Evolutionary conservation across 1,139 yeast species (phyloP).

Genomic region (Geotrichum carabidarum): DNA sequence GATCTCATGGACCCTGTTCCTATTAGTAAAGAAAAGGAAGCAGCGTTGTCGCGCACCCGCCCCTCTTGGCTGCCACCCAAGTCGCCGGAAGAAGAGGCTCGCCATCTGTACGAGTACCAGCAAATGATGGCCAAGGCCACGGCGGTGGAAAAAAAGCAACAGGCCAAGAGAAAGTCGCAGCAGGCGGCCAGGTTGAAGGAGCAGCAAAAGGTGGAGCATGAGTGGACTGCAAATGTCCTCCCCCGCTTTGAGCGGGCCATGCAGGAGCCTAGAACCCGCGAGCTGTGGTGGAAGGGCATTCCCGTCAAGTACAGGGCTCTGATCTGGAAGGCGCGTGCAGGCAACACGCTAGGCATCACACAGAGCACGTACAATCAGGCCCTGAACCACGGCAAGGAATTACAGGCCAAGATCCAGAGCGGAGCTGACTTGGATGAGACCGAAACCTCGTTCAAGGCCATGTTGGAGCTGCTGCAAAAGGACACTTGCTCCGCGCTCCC

Average conservation of each 20-base stretch:
- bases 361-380: conserved; percentile 25
- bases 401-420: conserved; percentile 19
- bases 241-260: conserved; percentile 37
- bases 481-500: conserved; percentile 43
- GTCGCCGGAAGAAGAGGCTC: conserved; percentile 47
- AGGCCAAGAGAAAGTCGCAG: conserved; percentile 31
- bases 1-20: conserved; percentile 24
- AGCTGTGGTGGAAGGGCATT: conserved; percentile 65
- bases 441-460: background rate
- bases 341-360: conserved; percentile 36
- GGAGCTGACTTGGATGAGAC: background rate
- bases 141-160: conserved; percentile 25
- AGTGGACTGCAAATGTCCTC: conserved; percentile 47
- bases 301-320: conserved; percentile 46
- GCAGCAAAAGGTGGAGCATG: conserved; percentile 30
- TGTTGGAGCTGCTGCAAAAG: conserved; percentile 25
- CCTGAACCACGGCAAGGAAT: conserved; percentile 26
- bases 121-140: conserved; percentile 47
- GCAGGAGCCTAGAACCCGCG: conserved; percentile 43
- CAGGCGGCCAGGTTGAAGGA: conserved; percentile 33
- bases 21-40: conserved; percentile 30
- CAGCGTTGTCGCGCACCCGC: conserved; percentile 47
- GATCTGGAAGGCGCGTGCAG: conserved; percentile 51
- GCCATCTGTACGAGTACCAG: conserved; percentile 55
- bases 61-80: conserved; percentile 70